Base-by-base conservation (phyloP, 192 early-diverging fungal genomes). In the Mortierella claussenii region DNA sequence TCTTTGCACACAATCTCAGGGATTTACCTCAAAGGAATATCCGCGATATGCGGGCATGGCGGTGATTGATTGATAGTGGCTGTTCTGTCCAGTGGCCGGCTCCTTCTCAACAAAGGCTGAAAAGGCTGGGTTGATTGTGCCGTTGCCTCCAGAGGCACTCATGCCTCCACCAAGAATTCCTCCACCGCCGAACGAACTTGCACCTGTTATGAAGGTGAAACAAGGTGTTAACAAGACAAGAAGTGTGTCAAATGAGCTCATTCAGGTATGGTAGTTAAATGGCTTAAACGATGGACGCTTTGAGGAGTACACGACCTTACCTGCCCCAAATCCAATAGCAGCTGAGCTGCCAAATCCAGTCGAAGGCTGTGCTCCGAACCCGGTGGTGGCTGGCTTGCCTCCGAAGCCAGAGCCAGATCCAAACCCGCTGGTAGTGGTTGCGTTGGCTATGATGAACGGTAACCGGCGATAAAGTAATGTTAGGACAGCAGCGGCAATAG, bases 21-120 rank as follows among this genome's bases (percentile, higher is more conserved):
- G n/a, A 18, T 52, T 58, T 70, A 70, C 96, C 82, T 98, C 96
- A 40, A 90, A 86, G 20, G 93, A 97, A 68, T 81, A 96, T 27
- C 83, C 88, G 55, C 87, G 89, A 66, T 99, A 99, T 18, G 83
- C 88, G 12, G 89, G 88, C 95, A 96, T 97, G 26, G 93, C 92
- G 36, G 88, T 85, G 49, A 97, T 91, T 46, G 84, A 82, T 33
- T 89, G 86, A 60, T 89, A 91, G 20, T 83, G 68, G 32, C 89
- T 89, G 30, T 82, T 87, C 4, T 83, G 71, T 26, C 87, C 89
- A 0, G 83, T 82, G 11, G 85, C 49, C 8, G 71, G 36, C 8
- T 87, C 81, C 31, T 69, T 76, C 36, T 90, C 89, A 11, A 69
- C 47, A 17, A 80, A 84, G 8, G 88, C 63, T 18, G 85, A 49